Percentiles rank a stretch among this genome's conserved stretches.
Evolutionary conservation across 2,329 filamentous ascomycete species (phyloP).

Genomic region (Pseudogymnoascus sp.): DNA sequence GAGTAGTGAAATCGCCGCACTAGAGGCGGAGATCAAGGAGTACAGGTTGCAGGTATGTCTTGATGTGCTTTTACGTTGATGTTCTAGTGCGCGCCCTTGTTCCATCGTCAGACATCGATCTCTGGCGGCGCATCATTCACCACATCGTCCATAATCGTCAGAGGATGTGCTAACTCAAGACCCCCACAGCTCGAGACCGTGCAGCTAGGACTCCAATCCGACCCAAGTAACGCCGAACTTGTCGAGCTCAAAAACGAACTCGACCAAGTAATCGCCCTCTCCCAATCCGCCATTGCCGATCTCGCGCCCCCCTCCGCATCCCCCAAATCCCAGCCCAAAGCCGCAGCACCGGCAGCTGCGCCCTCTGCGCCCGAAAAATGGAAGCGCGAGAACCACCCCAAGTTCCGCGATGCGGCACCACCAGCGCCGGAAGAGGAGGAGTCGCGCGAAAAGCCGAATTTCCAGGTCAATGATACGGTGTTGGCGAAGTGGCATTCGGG

Average conservation of each 20-base stretch:
- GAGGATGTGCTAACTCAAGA: conserved; percentile 14
- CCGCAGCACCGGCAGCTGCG: conserved; percentile 32
- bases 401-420: conserved; percentile 55
- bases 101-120: background rate
- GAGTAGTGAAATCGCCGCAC: conserved; percentile 27
- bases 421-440: conserved; percentile 43
- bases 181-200: conserved; percentile 65
- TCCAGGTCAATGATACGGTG: conserved; percentile 83
- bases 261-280: conserved; percentile 70
- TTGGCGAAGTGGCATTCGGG: conserved; percentile 86
- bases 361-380: conserved; percentile 62
- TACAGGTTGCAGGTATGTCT: conserved; percentile 48
- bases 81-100: background rate
- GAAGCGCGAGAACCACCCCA: conserved; percentile 73
- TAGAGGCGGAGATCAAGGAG: conserved; percentile 46
- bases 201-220: conserved; percentile 65
- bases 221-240: conserved; percentile 73
- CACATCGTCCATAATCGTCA: background rate
- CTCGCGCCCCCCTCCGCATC: conserved; percentile 51
- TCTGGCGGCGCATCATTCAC: background rate
- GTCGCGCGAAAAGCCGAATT: conserved; percentile 43
- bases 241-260: conserved; percentile 72
- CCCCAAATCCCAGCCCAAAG: conserved; percentile 25
- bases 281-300: conserved; percentile 75
- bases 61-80: background rate